Evolutionary conservation across 129 eudicot genomes (phyloP).

Genomic region (Arctium minus): DNA sequence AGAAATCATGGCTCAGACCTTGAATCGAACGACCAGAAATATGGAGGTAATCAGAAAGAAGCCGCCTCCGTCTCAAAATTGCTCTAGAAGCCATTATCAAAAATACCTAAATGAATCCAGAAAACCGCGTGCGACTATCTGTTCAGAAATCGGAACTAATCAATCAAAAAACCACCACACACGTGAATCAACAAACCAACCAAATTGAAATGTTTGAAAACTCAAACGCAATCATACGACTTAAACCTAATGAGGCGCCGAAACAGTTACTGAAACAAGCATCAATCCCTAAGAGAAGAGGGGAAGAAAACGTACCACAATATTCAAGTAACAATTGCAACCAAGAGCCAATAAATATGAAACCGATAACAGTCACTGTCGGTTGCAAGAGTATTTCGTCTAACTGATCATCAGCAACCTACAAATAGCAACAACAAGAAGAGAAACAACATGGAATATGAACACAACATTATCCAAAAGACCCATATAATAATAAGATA

Average conservation of each 20-base stretch:
- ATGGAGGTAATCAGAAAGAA: constrained; percentile 44
- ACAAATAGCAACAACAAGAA: background rate
- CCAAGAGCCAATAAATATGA: background rate
- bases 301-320: constrained; percentile 1
- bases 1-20: constrained; percentile 47
- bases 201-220: background rate
- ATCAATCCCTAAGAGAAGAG: background rate
- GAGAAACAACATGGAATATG: background rate
- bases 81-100: constrained; percentile 76
- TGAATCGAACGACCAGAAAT: constrained; percentile 35
- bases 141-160: background rate
- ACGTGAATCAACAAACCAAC: background rate
- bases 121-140: constrained; percentile 1
- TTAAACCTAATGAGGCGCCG: background rate
- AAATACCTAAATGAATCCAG: background rate
- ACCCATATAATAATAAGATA: background rate
- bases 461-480: constrained; percentile 13
- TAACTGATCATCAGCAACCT: constrained; percentile 20
- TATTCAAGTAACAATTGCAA: background rate
- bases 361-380: background rate
- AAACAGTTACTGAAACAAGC: background rate
- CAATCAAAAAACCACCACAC: background rate
- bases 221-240: background rate
- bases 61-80: constrained; percentile 51
- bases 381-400: background rate